Evolutionary conservation across 441 rosid species (phyloP), one percentile per base, ranked within the genome.

Genomic region (Isatis lusitanica): DNA sequence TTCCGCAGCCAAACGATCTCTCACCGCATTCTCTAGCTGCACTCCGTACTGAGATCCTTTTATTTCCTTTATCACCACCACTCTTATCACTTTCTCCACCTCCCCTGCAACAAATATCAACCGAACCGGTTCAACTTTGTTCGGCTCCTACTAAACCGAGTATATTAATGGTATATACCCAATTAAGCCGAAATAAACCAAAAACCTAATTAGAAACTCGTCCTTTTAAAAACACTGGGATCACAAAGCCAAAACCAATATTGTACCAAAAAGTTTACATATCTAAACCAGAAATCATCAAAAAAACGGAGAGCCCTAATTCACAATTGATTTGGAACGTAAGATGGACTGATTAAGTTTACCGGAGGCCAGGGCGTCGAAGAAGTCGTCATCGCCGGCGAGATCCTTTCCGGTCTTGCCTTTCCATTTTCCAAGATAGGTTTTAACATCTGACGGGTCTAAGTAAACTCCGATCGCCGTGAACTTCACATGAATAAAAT

Each of bases 391-490:
- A 74, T 88, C 89, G 63, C 81, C 83, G 10, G 86, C 95, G 0
- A 94, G 81, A 6, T 63, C 84, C 0, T 48, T 79, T 10, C 81
- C 91, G 9, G 90, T 61, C 70, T 85, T 87, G 16, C 97, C 96
- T 81, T 92, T 90, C 97, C 98, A 94, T 28, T 81, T 78, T 39
- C 70, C 86, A 39, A 94, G 83, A 76, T 86, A 88, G 0, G 16
- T 30, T 12, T 83, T 82, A 42, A 88, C 73, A 65, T 86, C 86
- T 30, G 71, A 62, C 52, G 90, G 87, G 12, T 94, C 98, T 64
- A 87, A 51, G 83, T 90, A 94, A 72, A 92, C 97, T 43, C 97
- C 98, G 39, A 94, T 90, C 3, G 96, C 97, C 0, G 98, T 94
- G 81, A 88, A 90, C 88, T 94, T 92, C 63, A 94, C 91, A 62